phyloP scores from a whole-genome alignment of 306 rosid genomes.

The Inga oerstediana region DNA sequence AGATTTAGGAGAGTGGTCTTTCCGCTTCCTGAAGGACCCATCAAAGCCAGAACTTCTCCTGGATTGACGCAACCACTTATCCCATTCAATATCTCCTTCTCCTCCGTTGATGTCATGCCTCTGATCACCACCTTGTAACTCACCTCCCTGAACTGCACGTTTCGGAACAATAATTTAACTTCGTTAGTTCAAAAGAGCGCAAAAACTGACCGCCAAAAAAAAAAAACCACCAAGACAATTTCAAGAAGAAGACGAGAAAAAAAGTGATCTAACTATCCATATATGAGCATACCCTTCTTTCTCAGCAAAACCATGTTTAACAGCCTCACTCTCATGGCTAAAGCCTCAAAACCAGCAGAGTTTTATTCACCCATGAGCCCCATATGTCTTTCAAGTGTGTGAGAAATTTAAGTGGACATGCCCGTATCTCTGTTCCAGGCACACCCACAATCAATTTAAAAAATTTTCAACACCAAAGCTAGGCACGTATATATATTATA shows the following conservation, averaged over 20 bases:
- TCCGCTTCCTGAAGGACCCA: constrained; percentile 99
- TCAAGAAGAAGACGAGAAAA: background rate
- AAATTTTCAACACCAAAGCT: constrained; percentile 9
- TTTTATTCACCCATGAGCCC: constrained; percentile 29
- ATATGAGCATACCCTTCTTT: constrained; percentile 44
- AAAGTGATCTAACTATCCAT: constrained; percentile 31
- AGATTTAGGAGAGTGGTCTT: constrained; percentile 83
- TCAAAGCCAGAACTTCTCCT: constrained; percentile 91
- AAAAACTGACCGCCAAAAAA: constrained; percentile 1
- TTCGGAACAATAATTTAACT: constrained; percentile 4
- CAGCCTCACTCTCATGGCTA: constrained; percentile 3
- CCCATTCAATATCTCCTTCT: constrained; percentile 85
- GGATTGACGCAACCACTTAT: constrained; percentile 84
- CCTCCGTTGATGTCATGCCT: constrained; percentile 66
- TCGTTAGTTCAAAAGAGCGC: background rate
- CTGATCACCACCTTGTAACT: constrained; percentile 73
- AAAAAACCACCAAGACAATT: background rate
- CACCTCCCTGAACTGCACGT: constrained; percentile 83
- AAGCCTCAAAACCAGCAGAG: constrained; percentile 27
- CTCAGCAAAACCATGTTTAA: constrained; percentile 35
- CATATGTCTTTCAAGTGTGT: constrained; percentile 32
- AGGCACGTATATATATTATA: background rate
- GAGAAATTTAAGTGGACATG: constrained; percentile 1
- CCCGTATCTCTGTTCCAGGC: background rate
- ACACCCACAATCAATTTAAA: constrained; percentile 10